phyloP scores from a whole-genome alignment of 495 filamentous ascomycete species.

The Gamarada debralockiae region DNA sequence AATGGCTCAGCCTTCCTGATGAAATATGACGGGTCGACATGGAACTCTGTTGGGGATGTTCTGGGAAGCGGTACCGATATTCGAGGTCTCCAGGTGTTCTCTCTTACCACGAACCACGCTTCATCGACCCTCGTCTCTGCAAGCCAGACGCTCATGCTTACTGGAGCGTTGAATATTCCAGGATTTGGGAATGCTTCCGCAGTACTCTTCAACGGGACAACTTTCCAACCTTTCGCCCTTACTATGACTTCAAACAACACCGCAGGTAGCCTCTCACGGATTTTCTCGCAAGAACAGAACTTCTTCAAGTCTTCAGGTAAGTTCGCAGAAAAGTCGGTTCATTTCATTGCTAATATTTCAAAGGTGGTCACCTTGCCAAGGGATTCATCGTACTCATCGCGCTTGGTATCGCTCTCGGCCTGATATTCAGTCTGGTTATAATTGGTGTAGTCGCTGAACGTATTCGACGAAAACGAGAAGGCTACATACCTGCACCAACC shows the following conservation, averaged over 20 bases:
- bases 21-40: conserved; percentile 60
- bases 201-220: conserved; percentile 78
- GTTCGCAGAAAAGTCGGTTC: background rate
- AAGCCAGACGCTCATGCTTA: conserved; percentile 71
- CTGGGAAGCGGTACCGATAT: conserved; percentile 65
- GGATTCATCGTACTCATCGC: conserved; percentile 89
- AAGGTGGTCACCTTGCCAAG: conserved; percentile 61
- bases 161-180: conserved; percentile 72
- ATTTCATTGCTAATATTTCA: conserved; percentile 19
- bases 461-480: conserved; percentile 77
- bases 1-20: conserved; percentile 74
- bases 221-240: conserved; percentile 74
- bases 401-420: conserved; percentile 82
- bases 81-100: conserved; percentile 75
- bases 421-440: conserved; percentile 85
- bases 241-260: conserved; percentile 50
- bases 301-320: conserved; percentile 45
- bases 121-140: conserved; percentile 57
- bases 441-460: conserved; percentile 80
- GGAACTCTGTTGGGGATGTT: conserved; percentile 49
- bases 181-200: conserved; percentile 82
- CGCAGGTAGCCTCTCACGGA: conserved; percentile 65
- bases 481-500: conserved; percentile 79
- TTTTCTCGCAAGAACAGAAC: conserved; percentile 74
- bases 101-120: conserved; percentile 61